These are phyloP conservation scores for Globisporangium parvum DNA, from an alignment of 352 stramenopile species.

Conservation along the genomic window DNA sequence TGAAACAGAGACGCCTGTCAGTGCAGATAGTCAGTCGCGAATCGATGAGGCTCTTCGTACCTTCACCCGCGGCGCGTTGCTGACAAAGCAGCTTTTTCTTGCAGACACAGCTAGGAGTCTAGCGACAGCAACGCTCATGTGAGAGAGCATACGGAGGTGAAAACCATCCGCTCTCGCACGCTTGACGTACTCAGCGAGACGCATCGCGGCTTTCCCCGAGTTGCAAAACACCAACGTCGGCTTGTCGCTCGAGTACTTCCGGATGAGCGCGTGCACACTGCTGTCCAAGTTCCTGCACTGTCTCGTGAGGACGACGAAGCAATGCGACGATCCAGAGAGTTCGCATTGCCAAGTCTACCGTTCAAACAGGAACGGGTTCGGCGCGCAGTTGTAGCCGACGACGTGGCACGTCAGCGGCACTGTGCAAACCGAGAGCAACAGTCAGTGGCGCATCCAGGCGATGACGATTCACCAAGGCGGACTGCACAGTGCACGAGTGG, in stretches of 20 bases:
- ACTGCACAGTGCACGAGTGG: neutral
- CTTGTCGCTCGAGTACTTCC: conserved; percentile 32
- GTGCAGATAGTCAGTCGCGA: too few relatives aligned
- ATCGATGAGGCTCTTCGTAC: neutral
- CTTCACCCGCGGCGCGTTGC: conserved; percentile 6
- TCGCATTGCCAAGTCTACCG: conserved; percentile 9
- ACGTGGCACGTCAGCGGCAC: conserved; percentile 26
- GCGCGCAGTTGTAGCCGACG: conserved; percentile 18
- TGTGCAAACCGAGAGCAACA: conserved; percentile 3
- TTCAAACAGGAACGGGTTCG: conserved; percentile 32
- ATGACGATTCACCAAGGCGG: neutral
- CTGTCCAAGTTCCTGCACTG: conserved; percentile 36
- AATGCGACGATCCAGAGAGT: neutral
- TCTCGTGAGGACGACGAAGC: neutral
- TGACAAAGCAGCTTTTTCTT: neutral
- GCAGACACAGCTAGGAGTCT: conserved; percentile 2
- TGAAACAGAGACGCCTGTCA: neutral
- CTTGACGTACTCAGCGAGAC: conserved; percentile 19
- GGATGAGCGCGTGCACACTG: conserved; percentile 35
- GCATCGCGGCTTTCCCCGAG: conserved; percentile 20
- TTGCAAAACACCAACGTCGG: conserved; percentile 59
- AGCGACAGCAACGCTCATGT: neutral
- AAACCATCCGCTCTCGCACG: neutral
- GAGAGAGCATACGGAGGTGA: neutral
- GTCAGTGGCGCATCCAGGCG: too few relatives aligned